Percentiles rank a stretch among this genome's conserved stretches.
These are phyloP conservation scores for Serendipita indica DNA, from an alignment of 768 basidiomycete species.

Conservation along the genomic window DNA sequence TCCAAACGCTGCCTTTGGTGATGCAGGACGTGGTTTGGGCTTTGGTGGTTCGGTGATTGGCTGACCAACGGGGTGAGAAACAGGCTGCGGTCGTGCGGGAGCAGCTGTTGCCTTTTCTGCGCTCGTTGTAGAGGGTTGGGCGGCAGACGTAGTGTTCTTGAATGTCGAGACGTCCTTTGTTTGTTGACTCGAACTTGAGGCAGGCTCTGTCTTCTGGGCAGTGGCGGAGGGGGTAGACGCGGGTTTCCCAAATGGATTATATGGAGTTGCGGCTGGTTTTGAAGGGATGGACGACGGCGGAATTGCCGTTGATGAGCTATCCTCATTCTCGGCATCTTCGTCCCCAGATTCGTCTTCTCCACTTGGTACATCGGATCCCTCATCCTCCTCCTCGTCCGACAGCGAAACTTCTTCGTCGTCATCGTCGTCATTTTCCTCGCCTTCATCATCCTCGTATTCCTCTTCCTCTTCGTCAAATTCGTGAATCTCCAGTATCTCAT, in stretches of 20 bases:
- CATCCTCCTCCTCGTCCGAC: slow-evolving; percentile 16
- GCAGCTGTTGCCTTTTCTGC: slow-evolving; percentile 29
- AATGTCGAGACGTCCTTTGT: slow-evolving; percentile 33
- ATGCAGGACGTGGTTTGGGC: slow-evolving; percentile 26
- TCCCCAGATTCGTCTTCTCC: slow-evolving; percentile 14
- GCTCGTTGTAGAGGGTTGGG: slow-evolving; percentile 32
- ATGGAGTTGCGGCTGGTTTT: slow-evolving; percentile 21
- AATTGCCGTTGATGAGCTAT: slow-evolving; percentile 23
- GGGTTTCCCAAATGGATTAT: slow-evolving; percentile 11
- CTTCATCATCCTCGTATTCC: slow-evolving; percentile 14
- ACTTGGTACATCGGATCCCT: slow-evolving; percentile 4
- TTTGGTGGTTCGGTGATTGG: slow-evolving; percentile 16
- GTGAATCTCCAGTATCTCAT: slow-evolving; percentile 20
- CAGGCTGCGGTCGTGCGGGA: background rate
- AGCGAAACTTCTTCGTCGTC: slow-evolving; percentile 21
- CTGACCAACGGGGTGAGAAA: slow-evolving; percentile 1
- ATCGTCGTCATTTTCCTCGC: slow-evolving; percentile 4
- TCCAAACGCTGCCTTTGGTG: slow-evolving; percentile 29
- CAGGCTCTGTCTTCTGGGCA: background rate
- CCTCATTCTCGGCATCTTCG: slow-evolving; percentile 20
- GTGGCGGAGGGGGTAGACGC: background rate
- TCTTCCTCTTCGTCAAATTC: slow-evolving; percentile 17
- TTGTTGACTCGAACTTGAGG: slow-evolving; percentile 16
- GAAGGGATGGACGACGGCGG: slow-evolving; percentile 28
- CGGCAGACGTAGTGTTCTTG: slow-evolving; percentile 66